Percentiles rank a stretch among this genome's conserved stretches.
Conservation (phyloP, 2,329 filamentous ascomycete genomes). For the Lasiodiplodia theobromae region DNA sequence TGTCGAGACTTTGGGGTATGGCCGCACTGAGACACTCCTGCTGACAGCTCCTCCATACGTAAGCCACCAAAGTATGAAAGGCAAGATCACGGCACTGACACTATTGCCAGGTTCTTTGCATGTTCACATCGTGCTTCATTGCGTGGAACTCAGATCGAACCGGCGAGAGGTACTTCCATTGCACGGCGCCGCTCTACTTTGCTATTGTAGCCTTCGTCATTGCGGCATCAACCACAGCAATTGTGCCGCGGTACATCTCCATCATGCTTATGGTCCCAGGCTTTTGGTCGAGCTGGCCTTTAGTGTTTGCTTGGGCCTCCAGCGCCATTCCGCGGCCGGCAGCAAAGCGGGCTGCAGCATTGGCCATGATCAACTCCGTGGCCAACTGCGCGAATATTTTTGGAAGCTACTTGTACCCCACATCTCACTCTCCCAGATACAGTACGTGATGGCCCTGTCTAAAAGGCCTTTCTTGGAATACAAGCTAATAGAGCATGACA, state of each 20-base stretch:
- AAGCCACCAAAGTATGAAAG: slow-evolving; percentile 27
- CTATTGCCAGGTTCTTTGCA: neutral
- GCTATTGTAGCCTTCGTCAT: slow-evolving; percentile 30
- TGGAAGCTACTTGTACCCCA: slow-evolving; percentile 17
- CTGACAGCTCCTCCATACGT: slow-evolving; percentile 36
- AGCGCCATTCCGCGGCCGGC: slow-evolving; percentile 20
- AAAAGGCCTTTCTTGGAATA: too few species aligned
- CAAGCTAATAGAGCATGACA: neutral
- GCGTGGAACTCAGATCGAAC: slow-evolving; percentile 29
- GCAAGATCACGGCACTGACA: neutral
- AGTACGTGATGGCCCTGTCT: neutral
- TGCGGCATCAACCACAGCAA: slow-evolving; percentile 16
- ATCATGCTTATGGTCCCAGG: slow-evolving; percentile 39
- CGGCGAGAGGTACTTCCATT: slow-evolving; percentile 12
- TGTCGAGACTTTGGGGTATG: slow-evolving; percentile 48
- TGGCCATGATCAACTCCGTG: slow-evolving; percentile 30
- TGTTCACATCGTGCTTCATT: slow-evolving; percentile 15
- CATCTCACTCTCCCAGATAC: slow-evolving; percentile 6
- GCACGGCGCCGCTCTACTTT: slow-evolving; percentile 20
- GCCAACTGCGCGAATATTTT: slow-evolving; percentile 18
- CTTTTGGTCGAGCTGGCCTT: slow-evolving; percentile 13
- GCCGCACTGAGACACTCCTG: slow-evolving; percentile 44
- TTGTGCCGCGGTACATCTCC: slow-evolving; percentile 41
- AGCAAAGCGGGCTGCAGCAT: slow-evolving; percentile 29
- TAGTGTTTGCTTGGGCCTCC: slow-evolving; percentile 18